Evolutionary conservation across 2,329 filamentous ascomycete genomes (phyloP), one percentile per base, ranked within the genome.

Genomic region (Chaetomium strumarium): DNA sequence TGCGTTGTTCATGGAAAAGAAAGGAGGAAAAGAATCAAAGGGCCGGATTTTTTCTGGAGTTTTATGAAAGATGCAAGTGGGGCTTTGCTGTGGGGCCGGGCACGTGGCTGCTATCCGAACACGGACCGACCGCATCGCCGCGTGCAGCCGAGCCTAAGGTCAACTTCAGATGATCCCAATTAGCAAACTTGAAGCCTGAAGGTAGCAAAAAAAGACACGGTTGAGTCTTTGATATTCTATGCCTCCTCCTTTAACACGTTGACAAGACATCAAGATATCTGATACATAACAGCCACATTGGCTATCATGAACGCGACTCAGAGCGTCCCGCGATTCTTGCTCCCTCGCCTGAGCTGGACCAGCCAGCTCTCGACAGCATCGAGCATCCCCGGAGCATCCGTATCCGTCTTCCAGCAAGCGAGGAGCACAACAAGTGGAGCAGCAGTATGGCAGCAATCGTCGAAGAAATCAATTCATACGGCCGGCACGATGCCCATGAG

Each of bases 291-390:
- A n/a, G 13, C 24, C 43, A 19, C 19, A 19, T n/a, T n/a, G n/a
- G n/a, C n/a, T 16, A 46, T 24, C 57, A 68, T 69, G 53, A 63
- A 60, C 37, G 63, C 70, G 10, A 63, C 66, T 2, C 73, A 75
- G 52, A 66, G 72, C 36, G 62, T 80, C 10, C 78, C 79, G 16
- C 70, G 72, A 30, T 81, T 81, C 55, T 68, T 81, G 12, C 74
- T 81, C 14, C 79, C 79, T 3, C 72, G 74, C 19, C 67, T 81
- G 17, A 82, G 79, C 69, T 81, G 78, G 78, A 67, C 62, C 43
- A 65, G 64, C 20, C 63, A 68, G 36, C 57, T 60, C 2, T 61
- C 65, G 24, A 51, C 66, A 20, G 62, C 67, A 5, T 58, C 62
- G 37, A 31, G 52, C 62, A 20, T 55, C 30, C 49, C 56, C 3